These are phyloP conservation scores for Kwoniella sp. DNA, from an alignment of 768 basidiomycete species.

Conservation along the genomic window DNA sequence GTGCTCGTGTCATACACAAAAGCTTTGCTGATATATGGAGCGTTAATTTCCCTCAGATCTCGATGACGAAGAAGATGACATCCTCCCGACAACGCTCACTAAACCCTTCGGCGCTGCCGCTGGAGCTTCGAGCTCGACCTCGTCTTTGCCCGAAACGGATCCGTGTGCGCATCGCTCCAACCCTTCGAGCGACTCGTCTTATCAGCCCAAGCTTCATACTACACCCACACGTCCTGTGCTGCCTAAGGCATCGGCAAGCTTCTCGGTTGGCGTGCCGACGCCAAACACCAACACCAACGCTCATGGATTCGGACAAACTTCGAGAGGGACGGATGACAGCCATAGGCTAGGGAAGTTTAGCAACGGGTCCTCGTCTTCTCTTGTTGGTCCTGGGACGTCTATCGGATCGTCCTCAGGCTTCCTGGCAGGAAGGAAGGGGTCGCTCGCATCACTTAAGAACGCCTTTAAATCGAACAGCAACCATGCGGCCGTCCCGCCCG, in stretches of 20 bases:
- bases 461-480: constrained; percentile 41
- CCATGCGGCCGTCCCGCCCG: constrained; percentile 34
- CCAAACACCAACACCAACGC: constrained; percentile 8
- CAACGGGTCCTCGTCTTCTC: constrained; percentile 44
- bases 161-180: constrained; percentile 24
- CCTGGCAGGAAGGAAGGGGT: constrained; percentile 41
- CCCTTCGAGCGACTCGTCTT: constrained; percentile 26
- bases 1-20: neutral
- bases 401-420: constrained; percentile 35
- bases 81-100: neutral
- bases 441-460: constrained; percentile 45
- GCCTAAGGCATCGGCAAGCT: constrained; percentile 37
- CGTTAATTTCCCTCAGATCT: constrained; percentile 8
- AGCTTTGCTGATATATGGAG: neutral
- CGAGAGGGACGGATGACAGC: constrained; percentile 18
- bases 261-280: constrained; percentile 27
- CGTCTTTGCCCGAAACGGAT: constrained; percentile 32
- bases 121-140: constrained; percentile 12
- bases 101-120: constrained; percentile 15
- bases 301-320: neutral
- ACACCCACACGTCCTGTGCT: constrained; percentile 33
- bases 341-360: constrained; percentile 39
- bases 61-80: constrained; percentile 24
- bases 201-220: constrained; percentile 13
- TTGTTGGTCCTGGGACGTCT: constrained; percentile 36